phyloP scores from a whole-genome alignment of 2,329 filamentous ascomycete species.

The Phialophora expanda region DNA sequence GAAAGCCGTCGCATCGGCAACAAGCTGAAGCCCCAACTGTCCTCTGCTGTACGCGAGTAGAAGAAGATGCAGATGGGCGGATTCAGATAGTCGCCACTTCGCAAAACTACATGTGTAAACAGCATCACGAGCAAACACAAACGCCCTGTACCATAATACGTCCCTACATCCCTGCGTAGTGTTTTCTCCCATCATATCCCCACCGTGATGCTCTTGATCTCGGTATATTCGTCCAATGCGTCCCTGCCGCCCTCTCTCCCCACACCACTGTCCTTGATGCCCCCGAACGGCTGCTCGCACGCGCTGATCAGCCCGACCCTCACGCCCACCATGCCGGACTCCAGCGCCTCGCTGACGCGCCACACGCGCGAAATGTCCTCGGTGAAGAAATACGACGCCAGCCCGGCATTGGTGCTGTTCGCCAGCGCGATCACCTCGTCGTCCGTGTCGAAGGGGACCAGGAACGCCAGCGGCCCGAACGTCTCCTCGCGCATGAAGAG shows the following conservation, averaged over 20 bases:
- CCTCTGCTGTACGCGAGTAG: not conserved
- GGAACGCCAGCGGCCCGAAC: slow-evolving; percentile 73
- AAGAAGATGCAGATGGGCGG: not conserved
- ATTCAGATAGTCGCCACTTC: not conserved
- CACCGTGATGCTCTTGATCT: slow-evolving; percentile 71
- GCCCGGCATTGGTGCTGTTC: slow-evolving; percentile 43
- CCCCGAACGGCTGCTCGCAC: slow-evolving; percentile 36
- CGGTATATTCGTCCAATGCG: slow-evolving; percentile 72
- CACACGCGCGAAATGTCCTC: slow-evolving; percentile 57
- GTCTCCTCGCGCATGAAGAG: slow-evolving; percentile 88
- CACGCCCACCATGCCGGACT: slow-evolving; percentile 82
- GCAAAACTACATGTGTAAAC: not conserved
- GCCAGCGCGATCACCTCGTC: slow-evolving; percentile 44
- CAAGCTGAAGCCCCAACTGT: not conserved
- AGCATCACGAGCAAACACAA: not conserved
- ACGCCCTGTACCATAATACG: not conserved
- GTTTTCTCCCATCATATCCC: slow-evolving; percentile 45
- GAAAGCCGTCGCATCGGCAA: not conserved
- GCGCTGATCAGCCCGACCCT: slow-evolving; percentile 49
- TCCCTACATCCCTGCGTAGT: not conserved
- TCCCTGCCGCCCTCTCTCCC: slow-evolving; percentile 15
- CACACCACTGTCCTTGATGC: slow-evolving; percentile 43
- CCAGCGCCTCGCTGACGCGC: slow-evolving; percentile 70
- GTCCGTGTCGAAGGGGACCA: slow-evolving; percentile 66
- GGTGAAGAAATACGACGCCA: slow-evolving; percentile 55